Conservation (phyloP, 805 yeast genomes). For the Starmerella apis region DNA sequence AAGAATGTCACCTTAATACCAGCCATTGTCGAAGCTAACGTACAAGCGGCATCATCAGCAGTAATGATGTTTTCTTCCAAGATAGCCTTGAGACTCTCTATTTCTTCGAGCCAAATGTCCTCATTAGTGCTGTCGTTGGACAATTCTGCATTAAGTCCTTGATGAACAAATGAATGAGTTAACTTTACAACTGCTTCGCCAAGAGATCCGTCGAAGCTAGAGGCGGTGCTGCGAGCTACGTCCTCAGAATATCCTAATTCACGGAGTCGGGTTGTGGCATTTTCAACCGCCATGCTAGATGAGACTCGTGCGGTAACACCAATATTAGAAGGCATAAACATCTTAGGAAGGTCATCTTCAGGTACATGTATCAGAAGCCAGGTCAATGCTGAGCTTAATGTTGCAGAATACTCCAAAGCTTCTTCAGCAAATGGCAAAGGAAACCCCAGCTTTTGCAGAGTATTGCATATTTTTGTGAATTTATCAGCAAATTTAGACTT, state of each 20-base stretch:
- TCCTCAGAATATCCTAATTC: slow-evolving; percentile 63
- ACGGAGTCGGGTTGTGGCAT: slow-evolving; percentile 45
- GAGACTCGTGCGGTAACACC: slow-evolving; percentile 35
- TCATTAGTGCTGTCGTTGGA: slow-evolving; percentile 1
- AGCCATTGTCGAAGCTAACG: slow-evolving; percentile 5
- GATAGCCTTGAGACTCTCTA: slow-evolving; percentile 54
- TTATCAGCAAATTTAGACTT: slow-evolving; percentile 3
- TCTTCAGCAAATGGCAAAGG: slow-evolving; percentile 59
- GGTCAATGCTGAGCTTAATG: slow-evolving; percentile 47
- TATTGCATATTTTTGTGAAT: slow-evolving; percentile 17
- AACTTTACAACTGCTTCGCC: slow-evolving; percentile 38
- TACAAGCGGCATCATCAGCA: slow-evolving; percentile 10
- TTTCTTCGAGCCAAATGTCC: slow-evolving; percentile 61
- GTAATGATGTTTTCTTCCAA: slow-evolving; percentile 35
- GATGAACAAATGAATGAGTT: slow-evolving; percentile 27
- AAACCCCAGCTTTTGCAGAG: slow-evolving; percentile 50
- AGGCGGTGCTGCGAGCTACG: slow-evolving; percentile 45
- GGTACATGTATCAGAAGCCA: slow-evolving; percentile 85
- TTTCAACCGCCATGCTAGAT: slow-evolving; percentile 45
- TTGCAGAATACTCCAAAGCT: slow-evolving; percentile 45
- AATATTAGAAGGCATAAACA: slow-evolving; percentile 29
- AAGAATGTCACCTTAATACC: slow-evolving; percentile 31
- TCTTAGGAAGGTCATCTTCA: slow-evolving; percentile 76
- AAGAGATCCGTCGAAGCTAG: slow-evolving; percentile 23
- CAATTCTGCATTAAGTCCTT: slow-evolving; percentile 4